Evolutionary conservation across 192 early-diverging fungal genomes (phyloP), one percentile per base, ranked within the genome.

Genomic region (Coemansia sp.): DNA sequence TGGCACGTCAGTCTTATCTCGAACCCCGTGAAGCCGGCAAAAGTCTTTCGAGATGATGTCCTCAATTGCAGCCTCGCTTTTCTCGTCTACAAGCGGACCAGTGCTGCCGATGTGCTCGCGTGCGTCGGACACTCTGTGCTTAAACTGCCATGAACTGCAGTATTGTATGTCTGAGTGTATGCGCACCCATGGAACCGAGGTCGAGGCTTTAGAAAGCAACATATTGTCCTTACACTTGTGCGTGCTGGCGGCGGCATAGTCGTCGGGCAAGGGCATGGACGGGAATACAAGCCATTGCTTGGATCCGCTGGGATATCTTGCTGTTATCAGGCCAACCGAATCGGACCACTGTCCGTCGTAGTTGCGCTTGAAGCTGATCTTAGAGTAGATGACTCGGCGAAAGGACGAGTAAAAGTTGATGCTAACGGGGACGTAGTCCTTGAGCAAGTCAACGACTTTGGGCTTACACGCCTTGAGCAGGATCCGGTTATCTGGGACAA

Each of bases 261-360:
- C 7, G 52, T 35, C 32, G 11, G 52, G 52, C 27, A 53, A 19
- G 9, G 59, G 60, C 34, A 56, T 42, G 17, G 64, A 52, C 1
- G 65, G 58, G 37, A 72, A 61, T 17, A 39, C 38, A 8, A 80
- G 39, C 76, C 76, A 80, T 24, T 73, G 67, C 46, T 70, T 69
- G 21, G 67, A 63, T 8, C 67, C 71, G 24, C 71, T 65, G 0
- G 60, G 60, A 34, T 73, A 70, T 7, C 76, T 67, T 8, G 60
- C 55, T 21, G 71, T 70, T 11, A 53, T 48, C 24, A 70, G 46
- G 17, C 34, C 29, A 12, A 39, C 56, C 0, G 59, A 36, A 38
- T 72, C 70, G 0, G 63, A 62, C 65, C 75, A 72, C 15, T 24
- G 57, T 2, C 62, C 69, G 34, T 60, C 39, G 8, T 58, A 50